Percentiles rank a stretch among this genome's conserved stretches.
phyloP scores from a whole-genome alignment of 768 basidiomycete species.

The Calocera viscosa region DNA sequence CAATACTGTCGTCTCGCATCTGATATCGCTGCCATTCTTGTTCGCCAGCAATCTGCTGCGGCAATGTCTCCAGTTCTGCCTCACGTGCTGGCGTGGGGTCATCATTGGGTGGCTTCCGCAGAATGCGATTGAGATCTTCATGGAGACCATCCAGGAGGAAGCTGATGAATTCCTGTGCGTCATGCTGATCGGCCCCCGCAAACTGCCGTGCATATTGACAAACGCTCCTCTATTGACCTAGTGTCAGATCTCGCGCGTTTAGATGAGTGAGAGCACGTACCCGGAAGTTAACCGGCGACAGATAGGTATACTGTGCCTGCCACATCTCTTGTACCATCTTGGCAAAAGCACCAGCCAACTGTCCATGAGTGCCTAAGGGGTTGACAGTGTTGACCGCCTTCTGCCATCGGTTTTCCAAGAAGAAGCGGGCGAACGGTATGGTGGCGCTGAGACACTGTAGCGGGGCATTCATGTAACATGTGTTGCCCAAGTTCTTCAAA shows the following conservation, averaged over 20 bases:
- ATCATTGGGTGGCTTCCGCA: conserved; percentile 52
- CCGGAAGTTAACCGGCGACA: conserved; percentile 72
- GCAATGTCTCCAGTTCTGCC: conserved; percentile 73
- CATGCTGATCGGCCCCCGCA: conserved; percentile 80
- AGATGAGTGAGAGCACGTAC: conserved; percentile 35
- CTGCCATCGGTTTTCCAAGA: conserved; percentile 72
- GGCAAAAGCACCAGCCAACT: conserved; percentile 69
- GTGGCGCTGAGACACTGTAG: conserved; percentile 94
- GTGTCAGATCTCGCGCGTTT: neutral
- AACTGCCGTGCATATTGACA: conserved; percentile 58
- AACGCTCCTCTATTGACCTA: conserved; percentile 41
- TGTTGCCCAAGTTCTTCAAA: conserved; percentile 89
- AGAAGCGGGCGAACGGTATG: conserved; percentile 83
- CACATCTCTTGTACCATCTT: conserved; percentile 75
- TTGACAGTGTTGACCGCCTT: conserved; percentile 74
- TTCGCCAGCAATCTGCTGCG: conserved; percentile 77
- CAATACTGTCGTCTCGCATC: conserved; percentile 79
- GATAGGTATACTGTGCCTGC: conserved; percentile 69
- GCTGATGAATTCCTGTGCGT: conserved; percentile 92
- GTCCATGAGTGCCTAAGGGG: conserved; percentile 76
- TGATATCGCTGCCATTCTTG: conserved; percentile 88
- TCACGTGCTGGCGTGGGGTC: conserved; percentile 65
- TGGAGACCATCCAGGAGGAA: conserved; percentile 88
- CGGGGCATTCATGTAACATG: conserved; percentile 98
- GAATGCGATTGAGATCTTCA: conserved; percentile 74